A percentile compares a stretch with the other conserved stretches of the same genome.
Evolutionary conservation across 2,329 filamentous ascomycete species (phyloP).

Genomic region (Ophiostoma novo-ulmi): DNA sequence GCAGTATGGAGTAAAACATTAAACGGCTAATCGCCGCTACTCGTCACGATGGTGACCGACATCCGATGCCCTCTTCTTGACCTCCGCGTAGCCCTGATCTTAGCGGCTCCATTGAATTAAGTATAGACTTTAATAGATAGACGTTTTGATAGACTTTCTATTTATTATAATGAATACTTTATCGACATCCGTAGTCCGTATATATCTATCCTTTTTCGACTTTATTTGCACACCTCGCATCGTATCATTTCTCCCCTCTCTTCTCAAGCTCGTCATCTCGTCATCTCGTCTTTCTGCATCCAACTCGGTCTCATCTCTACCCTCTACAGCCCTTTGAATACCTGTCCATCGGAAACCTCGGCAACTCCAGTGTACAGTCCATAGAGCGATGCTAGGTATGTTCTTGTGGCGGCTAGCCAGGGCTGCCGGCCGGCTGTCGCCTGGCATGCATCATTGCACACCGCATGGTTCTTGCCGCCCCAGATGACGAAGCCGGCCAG

Average conservation of each 20-base stretch:
- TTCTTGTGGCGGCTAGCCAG: slow-evolving; percentile 21
- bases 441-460: slow-evolving; percentile 23
- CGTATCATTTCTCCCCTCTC: background rate
- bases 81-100: no score
- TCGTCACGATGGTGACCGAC: background rate
- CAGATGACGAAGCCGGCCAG: slow-evolving; percentile 20
- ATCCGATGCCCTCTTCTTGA: background rate
- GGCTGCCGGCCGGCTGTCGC: slow-evolving; percentile 23
- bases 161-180: background rate
- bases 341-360: background rate
- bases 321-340: background rate
- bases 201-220: background rate
- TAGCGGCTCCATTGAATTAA: background rate
- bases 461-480: slow-evolving; percentile 24
- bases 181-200: background rate
- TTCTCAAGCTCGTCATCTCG: background rate
- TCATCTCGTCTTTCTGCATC: background rate
- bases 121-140: no score
- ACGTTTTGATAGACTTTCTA: no score
- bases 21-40: background rate
- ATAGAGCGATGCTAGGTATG: slow-evolving; percentile 21
- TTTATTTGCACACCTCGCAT: background rate
- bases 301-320: background rate
- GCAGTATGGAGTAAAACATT: no score
- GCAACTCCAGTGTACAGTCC: background rate